Conservation (phyloP, 176 grass and related monocot genomes). For the Carex pumila region DNA sequence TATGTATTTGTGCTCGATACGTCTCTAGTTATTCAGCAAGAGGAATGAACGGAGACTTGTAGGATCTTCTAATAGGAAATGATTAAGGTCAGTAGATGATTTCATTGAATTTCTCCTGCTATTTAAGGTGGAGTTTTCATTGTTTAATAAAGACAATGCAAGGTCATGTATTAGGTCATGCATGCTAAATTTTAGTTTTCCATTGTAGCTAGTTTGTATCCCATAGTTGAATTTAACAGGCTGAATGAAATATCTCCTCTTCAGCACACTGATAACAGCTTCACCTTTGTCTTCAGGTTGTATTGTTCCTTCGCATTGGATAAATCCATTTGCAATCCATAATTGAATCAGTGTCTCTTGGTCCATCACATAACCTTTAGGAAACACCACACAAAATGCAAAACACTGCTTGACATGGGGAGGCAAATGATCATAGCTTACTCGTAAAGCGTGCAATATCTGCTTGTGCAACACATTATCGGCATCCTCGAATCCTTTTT, state of each 20-base stretch:
- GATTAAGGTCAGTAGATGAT: not conserved
- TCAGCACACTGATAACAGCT: not conserved
- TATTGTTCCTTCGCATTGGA: not conserved
- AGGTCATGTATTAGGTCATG: slow-evolving; percentile 29
- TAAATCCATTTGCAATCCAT: slow-evolving; percentile 31
- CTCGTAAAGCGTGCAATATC: not conserved
- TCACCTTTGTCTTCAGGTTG: not conserved
- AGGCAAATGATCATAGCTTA: slow-evolving; percentile 32
- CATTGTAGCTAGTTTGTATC: no score
- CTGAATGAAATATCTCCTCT: slow-evolving; percentile 20
- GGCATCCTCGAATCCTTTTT: not conserved
- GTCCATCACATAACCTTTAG: slow-evolving; percentile 2
- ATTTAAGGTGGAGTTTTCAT: not conserved
- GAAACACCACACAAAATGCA: slow-evolving; percentile 22
- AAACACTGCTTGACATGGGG: slow-evolving; percentile 22
- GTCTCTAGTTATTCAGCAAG: not conserved
- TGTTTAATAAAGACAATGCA: not conserved
- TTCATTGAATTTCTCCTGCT: not conserved
- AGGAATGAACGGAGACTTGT: slow-evolving; percentile 1
- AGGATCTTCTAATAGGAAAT: not conserved
- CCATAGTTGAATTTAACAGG: not conserved
- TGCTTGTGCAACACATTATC: not conserved
- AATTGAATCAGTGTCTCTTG: slow-evolving; percentile 19
- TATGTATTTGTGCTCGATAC: no score
- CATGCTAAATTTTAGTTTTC: not conserved